phyloP scores from a whole-genome alignment of 352 stramenopile species.

The Phytopythium montanum region DNA sequence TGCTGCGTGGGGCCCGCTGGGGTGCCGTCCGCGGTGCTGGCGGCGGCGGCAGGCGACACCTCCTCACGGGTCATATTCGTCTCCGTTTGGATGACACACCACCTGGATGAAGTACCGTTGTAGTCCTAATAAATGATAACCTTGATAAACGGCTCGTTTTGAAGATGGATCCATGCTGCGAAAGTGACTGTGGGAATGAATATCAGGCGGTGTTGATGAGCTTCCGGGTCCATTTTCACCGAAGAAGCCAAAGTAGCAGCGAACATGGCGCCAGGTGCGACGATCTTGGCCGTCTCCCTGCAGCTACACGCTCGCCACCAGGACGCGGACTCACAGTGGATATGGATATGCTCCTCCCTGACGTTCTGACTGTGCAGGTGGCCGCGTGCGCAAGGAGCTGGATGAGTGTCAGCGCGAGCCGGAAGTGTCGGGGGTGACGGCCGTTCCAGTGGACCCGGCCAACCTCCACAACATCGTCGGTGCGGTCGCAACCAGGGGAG shows the following conservation, averaged over 20 bases:
- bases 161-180: neutral
- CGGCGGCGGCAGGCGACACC: neutral
- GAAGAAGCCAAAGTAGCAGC: neutral
- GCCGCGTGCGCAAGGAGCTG: conserved; percentile 85
- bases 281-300: neutral
- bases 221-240: neutral
- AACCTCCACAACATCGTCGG: conserved; percentile 31
- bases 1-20: neutral
- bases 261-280: conserved; percentile 7
- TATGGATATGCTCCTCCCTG: neutral
- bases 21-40: neutral
- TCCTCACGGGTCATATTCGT: neutral
- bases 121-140: neutral
- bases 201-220: neutral
- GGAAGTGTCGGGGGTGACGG: conserved; percentile 76
- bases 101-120: neutral
- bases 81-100: too few relatives aligned
- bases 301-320: too few relatives aligned
- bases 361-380: conserved; percentile 18
- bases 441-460: conserved; percentile 28
- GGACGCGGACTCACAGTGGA: neutral
- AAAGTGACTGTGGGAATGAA: neutral
- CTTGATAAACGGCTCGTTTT: neutral
- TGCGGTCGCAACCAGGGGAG: neutral
- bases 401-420: conserved; percentile 85